Conservation (phyloP, 257 asterid genomes). For the Thymus mandschuricus region DNA sequence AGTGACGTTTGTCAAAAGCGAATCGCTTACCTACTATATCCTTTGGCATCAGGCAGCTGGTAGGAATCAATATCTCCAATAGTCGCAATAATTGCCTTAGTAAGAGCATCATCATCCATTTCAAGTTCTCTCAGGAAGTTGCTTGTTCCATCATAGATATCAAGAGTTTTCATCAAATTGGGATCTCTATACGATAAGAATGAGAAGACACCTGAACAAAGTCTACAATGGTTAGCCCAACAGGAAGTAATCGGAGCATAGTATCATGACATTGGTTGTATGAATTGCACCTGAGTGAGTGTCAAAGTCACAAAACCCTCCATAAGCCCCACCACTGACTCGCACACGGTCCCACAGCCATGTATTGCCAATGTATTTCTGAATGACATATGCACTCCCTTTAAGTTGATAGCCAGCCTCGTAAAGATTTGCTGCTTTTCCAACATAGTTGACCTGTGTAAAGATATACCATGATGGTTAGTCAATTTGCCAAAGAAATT, state of each 20-base stretch:
- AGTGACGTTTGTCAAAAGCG: conserved; percentile 8
- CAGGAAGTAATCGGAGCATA: conserved; percentile 6
- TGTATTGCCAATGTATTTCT: conserved; percentile 76
- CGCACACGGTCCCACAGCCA: conserved; percentile 99
- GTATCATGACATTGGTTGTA: conserved; percentile 14
- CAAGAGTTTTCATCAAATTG: conserved; percentile 88
- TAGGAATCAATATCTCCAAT: conserved; percentile 95
- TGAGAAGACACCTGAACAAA: conserved; percentile 84
- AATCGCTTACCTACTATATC: conserved; percentile 79
- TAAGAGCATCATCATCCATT: conserved; percentile 86
- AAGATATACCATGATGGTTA: conserved; percentile 18
- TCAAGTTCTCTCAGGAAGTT: conserved; percentile 83
- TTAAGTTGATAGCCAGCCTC: conserved; percentile 89
- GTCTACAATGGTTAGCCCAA: conserved; percentile 26
- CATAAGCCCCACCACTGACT: conserved; percentile 99
- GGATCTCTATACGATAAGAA: conserved; percentile 96
- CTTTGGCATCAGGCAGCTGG: conserved; percentile 98
- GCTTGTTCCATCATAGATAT: conserved; percentile 89
- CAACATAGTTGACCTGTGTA: conserved; percentile 91
- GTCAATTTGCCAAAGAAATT: conserved; percentile 25
- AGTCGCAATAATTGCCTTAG: conserved; percentile 97
- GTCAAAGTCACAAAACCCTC: conserved; percentile 97
- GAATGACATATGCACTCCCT: conserved; percentile 93
- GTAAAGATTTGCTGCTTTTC: conserved; percentile 93
- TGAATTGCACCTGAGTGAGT: conserved; percentile 76